Conservation (phyloP, 805 yeast species). For the Candida incommunis region DNA sequence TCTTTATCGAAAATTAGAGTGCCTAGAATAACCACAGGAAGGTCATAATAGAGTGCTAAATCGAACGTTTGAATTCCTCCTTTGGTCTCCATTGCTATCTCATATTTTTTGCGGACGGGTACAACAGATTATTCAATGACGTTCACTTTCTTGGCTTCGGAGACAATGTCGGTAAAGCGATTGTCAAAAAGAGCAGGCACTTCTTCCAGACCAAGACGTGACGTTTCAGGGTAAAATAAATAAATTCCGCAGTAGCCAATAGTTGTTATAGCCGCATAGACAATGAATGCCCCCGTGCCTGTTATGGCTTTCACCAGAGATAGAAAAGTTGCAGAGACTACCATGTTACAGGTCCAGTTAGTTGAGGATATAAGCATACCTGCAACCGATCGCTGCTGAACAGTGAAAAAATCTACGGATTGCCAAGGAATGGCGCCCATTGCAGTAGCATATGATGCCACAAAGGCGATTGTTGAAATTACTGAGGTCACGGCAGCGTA, state of each 20-base stretch:
- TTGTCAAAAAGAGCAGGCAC: conserved; percentile 66
- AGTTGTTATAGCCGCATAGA: conserved; percentile 72
- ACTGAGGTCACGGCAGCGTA: conserved; percentile 89
- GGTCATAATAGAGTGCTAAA: too few species aligned
- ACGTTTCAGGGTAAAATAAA: conserved; percentile 84
- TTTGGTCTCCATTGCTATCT: too few species aligned
- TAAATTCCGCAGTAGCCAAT: conserved; percentile 59
- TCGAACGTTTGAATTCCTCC: too few species aligned
- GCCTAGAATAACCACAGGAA: too few species aligned
- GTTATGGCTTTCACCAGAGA: conserved; percentile 89
- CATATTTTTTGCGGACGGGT: not conserved
- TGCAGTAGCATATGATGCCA: conserved; percentile 85
- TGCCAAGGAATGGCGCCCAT: conserved; percentile 99
- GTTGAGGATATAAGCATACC: conserved; percentile 81
- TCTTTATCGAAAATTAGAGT: too few species aligned
- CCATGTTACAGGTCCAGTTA: conserved; percentile 90
- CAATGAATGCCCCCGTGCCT: conserved; percentile 86
- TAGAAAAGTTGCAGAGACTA: conserved; percentile 80
- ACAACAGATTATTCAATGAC: too few species aligned
- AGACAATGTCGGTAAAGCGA: conserved; percentile 38
- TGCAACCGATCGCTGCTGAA: conserved; percentile 84
- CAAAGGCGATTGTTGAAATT: conserved; percentile 71
- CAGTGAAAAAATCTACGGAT: conserved; percentile 89
- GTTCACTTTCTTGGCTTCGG: too few species aligned
- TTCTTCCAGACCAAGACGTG: conserved; percentile 84